Evolutionary conservation across 1,139 yeast genomes (phyloP).

Genomic region (Cylindricascospora bacillispora): DNA sequence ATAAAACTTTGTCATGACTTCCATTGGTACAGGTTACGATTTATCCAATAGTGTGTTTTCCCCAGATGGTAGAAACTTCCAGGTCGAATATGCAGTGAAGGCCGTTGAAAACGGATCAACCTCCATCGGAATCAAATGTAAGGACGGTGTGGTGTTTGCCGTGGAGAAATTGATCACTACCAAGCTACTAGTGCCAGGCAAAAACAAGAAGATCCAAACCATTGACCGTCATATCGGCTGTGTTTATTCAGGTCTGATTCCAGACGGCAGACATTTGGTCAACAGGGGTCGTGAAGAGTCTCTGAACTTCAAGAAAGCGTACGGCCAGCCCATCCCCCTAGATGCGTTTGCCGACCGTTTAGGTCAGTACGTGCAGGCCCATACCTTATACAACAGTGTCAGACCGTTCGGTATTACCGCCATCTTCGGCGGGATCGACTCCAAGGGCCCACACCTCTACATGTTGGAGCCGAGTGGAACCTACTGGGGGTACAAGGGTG

Average conservation of each 20-base stretch:
- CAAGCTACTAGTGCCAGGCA: constrained; percentile 77
- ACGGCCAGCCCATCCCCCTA: constrained; percentile 65
- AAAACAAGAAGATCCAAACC: constrained; percentile 81
- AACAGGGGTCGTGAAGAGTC: constrained; percentile 91
- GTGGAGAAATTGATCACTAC: constrained; percentile 85
- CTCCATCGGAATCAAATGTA: constrained; percentile 80
- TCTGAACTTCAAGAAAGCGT: constrained; percentile 59
- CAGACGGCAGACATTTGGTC: constrained; percentile 93
- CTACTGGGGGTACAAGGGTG: constrained; percentile 95
- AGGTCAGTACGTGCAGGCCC: constrained; percentile 89
- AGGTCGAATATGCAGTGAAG: constrained; percentile 94
- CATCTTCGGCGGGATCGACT: constrained; percentile 87
- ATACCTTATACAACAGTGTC: constrained; percentile 91
- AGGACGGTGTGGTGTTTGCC: constrained; percentile 92
- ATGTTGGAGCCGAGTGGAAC: constrained; percentile 98
- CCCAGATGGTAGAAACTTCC: constrained; percentile 94
- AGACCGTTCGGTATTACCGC: constrained; percentile 94
- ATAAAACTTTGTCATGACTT: too few relatives aligned
- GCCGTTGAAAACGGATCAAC: constrained; percentile 98
- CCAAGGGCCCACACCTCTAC: constrained; percentile 78
- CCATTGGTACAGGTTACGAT: constrained; percentile 96
- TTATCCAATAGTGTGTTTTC: constrained; percentile 81
- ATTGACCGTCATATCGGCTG: constrained; percentile 91
- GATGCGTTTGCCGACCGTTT: constrained; percentile 78
- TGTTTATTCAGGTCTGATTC: constrained; percentile 85